Evolutionary conservation across 768 basidiomycete species (phyloP).

Genomic region (Agaricus subrufescens): DNA sequence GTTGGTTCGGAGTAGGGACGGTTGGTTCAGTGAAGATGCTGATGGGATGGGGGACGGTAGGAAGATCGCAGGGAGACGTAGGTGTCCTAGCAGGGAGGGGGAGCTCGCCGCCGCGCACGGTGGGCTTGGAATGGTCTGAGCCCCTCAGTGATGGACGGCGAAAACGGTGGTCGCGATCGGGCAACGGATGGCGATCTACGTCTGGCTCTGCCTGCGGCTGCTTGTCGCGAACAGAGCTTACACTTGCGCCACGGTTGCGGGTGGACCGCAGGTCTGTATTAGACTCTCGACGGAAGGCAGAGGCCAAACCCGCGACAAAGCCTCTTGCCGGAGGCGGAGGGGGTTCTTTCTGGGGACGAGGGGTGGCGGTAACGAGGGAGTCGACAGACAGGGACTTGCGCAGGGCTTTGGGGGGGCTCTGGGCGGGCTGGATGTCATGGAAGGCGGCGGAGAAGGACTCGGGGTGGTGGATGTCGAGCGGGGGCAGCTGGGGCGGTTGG

Average conservation of each 20-base stretch:
- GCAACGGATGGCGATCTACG: conserved; percentile 44
- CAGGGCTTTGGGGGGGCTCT: conserved; percentile 35
- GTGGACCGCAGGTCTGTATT: conserved; percentile 27
- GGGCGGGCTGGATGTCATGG: conserved; percentile 29
- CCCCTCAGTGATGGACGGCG: conserved; percentile 45
- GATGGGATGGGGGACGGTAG: not conserved
- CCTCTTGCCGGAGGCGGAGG: not conserved
- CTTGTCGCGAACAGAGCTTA: conserved; percentile 43
- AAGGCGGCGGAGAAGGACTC: conserved; percentile 40
- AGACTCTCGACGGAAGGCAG: conserved; percentile 6
- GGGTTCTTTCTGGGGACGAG: not conserved
- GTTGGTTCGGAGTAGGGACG: conserved; percentile 6
- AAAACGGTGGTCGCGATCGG: conserved; percentile 34
- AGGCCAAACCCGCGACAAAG: conserved; percentile 6
- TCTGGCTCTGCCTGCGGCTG: conserved; percentile 38
- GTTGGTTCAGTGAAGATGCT: conserved; percentile 7
- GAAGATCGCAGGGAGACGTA: not conserved
- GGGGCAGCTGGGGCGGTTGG: conserved; percentile 16
- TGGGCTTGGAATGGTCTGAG: conserved; percentile 35
- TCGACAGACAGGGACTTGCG: conserved; percentile 78
- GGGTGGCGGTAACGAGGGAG: conserved; percentile 49
- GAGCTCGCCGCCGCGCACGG: conserved; percentile 53
- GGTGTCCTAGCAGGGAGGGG: conserved; percentile 55
- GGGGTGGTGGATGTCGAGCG: conserved; percentile 19
- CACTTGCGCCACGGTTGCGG: conserved; percentile 52